Evolutionary conservation across 208 protist species (phyloP).

Genomic region (Leishmania lainsoni): DNA sequence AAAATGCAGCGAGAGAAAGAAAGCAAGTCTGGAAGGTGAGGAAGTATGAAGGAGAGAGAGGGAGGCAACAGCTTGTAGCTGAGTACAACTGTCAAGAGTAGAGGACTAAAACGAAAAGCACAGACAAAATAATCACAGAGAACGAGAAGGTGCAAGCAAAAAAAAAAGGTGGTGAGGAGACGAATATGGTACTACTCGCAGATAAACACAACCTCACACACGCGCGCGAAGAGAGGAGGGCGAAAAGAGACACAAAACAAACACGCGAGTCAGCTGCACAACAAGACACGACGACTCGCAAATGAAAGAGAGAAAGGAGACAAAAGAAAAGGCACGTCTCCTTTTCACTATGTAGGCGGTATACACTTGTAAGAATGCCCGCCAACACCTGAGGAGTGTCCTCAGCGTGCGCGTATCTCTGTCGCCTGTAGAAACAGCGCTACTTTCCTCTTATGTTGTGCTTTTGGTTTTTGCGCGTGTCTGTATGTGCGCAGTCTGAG

Average conservation of each 20-base stretch:
- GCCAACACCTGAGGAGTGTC: background rate
- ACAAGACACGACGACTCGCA: background rate
- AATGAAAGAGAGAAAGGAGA: background rate
- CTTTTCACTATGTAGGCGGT: background rate
- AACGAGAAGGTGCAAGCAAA: background rate
- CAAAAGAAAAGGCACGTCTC: background rate
- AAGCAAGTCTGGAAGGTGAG: background rate
- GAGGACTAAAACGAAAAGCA: background rate
- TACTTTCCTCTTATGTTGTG: background rate
- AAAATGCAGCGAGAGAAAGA: slow-evolving; percentile 5
- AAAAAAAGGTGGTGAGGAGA: slow-evolving; percentile 2
- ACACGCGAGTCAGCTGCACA: background rate
- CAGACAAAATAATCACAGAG: background rate
- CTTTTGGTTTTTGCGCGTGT: background rate
- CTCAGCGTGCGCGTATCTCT: background rate
- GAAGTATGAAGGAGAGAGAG: background rate
- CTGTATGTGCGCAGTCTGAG: background rate
- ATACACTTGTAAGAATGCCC: background rate
- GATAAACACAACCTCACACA: background rate
- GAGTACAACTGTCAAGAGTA: background rate
- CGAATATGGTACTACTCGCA: background rate
- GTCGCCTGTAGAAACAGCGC: background rate
- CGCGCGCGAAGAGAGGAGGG: background rate
- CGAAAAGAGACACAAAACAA: background rate
- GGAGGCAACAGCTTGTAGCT: background rate